A percentile compares a stretch with the other conserved stretches of the same genome.
Evolutionary conservation across 257 asterid species (phyloP).

Genomic region (Ehretia macrophylla): DNA sequence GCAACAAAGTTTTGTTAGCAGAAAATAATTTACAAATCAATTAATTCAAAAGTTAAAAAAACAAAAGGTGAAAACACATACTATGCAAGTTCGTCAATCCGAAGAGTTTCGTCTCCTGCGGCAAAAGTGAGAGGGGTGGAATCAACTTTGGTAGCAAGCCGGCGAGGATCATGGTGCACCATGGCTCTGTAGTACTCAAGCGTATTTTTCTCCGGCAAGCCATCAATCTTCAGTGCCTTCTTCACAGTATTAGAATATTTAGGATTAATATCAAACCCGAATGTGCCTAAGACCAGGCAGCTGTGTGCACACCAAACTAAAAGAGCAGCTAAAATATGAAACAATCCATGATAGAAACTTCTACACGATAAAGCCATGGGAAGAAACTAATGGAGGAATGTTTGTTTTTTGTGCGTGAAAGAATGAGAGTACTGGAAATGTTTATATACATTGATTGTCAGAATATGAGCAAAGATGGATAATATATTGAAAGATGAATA

Average conservation of each 20-base stretch:
- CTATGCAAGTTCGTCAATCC: slow-evolving; percentile 63
- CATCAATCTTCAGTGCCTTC: slow-evolving; percentile 50
- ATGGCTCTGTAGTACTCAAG: slow-evolving; percentile 71
- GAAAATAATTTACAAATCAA: too few relatives aligned
- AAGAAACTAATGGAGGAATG: neutral
- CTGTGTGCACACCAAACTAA: slow-evolving; percentile 16
- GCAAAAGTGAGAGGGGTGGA: slow-evolving; percentile 40
- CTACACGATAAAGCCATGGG: neutral
- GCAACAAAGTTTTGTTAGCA: too few relatives aligned
- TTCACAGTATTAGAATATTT: slow-evolving; percentile 71
- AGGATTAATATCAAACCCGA: slow-evolving; percentile 76
- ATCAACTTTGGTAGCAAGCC: slow-evolving; percentile 44
- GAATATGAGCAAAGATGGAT: too few relatives aligned
- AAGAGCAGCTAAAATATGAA: slow-evolving; percentile 5
- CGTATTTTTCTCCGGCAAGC: slow-evolving; percentile 66
- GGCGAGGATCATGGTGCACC: slow-evolving; percentile 89
- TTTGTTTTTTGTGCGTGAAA: too few relatives aligned
- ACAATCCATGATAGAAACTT: neutral
- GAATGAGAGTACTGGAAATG: too few relatives aligned
- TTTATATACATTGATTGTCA: too few relatives aligned
- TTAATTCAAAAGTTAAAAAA: too few relatives aligned
- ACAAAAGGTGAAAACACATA: slow-evolving; percentile 19
- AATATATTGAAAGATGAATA: neutral
- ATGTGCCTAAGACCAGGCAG: slow-evolving; percentile 46
- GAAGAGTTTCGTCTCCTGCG: slow-evolving; percentile 53